Evolutionary conservation across 2,329 filamentous ascomycete genomes (phyloP).

Genomic region (Fusarium secorum): DNA sequence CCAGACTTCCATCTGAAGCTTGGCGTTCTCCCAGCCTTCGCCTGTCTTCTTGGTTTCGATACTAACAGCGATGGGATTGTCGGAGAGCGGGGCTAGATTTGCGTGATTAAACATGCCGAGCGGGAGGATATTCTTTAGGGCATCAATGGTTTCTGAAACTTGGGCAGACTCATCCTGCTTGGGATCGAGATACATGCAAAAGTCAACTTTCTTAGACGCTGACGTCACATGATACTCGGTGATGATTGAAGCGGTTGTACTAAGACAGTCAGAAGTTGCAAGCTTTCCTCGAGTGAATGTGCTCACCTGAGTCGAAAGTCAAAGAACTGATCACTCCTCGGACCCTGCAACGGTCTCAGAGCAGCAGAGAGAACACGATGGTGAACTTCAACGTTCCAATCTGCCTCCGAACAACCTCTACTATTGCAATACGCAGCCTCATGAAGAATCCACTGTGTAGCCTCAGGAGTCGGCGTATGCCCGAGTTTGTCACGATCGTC

Average conservation of each 20-base stretch:
- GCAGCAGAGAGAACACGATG: not conserved
- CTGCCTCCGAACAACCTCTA: not conserved
- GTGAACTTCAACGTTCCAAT: not conserved
- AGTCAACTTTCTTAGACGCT: not conserved
- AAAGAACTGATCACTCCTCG: not conserved
- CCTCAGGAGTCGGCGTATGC: not conserved
- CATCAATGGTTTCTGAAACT: not conserved
- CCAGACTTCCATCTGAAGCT: not conserved
- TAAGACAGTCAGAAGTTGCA: not conserved
- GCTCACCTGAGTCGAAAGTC: not conserved
- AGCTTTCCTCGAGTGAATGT: rapidly evolving
- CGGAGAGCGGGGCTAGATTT: not conserved
- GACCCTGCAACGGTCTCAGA: not conserved
- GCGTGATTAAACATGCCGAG: not conserved
- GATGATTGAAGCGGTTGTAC: not conserved
- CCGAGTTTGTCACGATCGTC: slow-evolving; percentile 1
- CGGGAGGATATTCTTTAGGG: not conserved
- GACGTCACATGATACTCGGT: not conserved
- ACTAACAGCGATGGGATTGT: not conserved
- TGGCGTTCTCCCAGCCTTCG: not conserved
- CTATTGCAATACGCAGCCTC: not conserved
- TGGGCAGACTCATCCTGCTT: not conserved
- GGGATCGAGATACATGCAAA: not conserved
- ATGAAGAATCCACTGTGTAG: not conserved
- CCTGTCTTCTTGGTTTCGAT: not conserved